These are phyloP conservation scores for Lobosporangium transversale DNA, from an alignment of 192 early-diverging fungal genomes.

Conservation along the genomic window DNA sequence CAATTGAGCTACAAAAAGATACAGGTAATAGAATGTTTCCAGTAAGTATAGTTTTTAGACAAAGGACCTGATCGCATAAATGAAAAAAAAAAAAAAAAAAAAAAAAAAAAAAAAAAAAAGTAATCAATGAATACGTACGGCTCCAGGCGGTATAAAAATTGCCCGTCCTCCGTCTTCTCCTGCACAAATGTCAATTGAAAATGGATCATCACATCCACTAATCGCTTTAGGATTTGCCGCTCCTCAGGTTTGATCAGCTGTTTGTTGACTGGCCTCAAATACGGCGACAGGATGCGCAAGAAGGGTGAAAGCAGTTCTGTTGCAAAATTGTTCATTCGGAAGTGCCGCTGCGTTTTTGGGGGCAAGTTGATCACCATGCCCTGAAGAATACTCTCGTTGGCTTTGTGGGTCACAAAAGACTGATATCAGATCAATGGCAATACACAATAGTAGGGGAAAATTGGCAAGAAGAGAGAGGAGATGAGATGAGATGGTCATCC, in stretches of 20 bases:
- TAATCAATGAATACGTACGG: constrained; percentile 68
- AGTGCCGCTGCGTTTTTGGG: constrained; percentile 58
- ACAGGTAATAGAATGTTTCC: not conserved
- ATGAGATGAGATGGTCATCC: no score
- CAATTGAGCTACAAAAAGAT: constrained; percentile 52
- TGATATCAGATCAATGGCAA: constrained; percentile 6
- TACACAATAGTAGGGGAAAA: not conserved
- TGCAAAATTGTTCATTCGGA: constrained; percentile 55
- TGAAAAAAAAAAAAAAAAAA: constrained; percentile 2
- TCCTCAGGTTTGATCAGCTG: constrained; percentile 69
- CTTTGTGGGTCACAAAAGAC: constrained; percentile 57
- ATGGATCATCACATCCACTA: constrained; percentile 75
- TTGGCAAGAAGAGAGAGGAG: no score
- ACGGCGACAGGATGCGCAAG: constrained; percentile 81
- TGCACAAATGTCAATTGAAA: constrained; percentile 79
- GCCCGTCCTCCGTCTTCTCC: constrained; percentile 70
- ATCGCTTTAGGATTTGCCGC: constrained; percentile 55
- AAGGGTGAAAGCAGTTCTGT: constrained; percentile 74
- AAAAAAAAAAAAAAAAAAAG: not conserved
- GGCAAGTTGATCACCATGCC: constrained; percentile 61
- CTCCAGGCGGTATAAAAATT: constrained; percentile 71
- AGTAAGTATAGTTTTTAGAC: not conserved
- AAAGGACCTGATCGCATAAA: not conserved
- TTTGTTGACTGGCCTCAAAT: constrained; percentile 71
- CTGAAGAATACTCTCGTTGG: constrained; percentile 63